These are phyloP conservation scores for Leucosporidium yakuticum DNA, from an alignment of 768 basidiomycete genomes.

Conservation along the genomic window DNA sequence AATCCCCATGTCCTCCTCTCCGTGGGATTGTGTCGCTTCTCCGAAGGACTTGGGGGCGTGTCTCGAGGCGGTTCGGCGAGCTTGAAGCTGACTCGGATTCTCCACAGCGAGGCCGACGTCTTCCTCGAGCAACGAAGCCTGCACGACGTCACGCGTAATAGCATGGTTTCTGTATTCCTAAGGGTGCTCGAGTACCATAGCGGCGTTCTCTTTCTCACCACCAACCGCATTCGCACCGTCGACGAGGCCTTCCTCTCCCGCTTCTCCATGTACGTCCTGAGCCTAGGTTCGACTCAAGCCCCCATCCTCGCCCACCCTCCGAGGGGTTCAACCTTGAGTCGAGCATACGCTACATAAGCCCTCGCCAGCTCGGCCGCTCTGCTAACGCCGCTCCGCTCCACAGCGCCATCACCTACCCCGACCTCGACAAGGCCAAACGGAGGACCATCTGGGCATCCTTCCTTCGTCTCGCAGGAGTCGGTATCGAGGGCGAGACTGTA, in stretches of 20 bases:
- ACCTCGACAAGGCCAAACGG: slow-evolving; percentile 53
- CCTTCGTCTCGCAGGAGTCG: slow-evolving; percentile 47
- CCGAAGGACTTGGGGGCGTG: too few relatives aligned
- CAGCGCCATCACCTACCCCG: slow-evolving; percentile 59
- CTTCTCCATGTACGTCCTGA: slow-evolving; percentile 14
- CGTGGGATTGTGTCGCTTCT: too few relatives aligned
- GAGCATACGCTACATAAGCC: too few relatives aligned
- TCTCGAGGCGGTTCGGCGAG: too few relatives aligned
- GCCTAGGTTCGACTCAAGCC: neutral
- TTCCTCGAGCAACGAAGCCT: slow-evolving; percentile 65
- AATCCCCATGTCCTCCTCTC: too few relatives aligned
- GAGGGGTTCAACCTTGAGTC: too few relatives aligned
- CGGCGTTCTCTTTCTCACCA: slow-evolving; percentile 48
- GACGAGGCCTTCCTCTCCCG: slow-evolving; percentile 65
- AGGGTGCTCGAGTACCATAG: slow-evolving; percentile 44
- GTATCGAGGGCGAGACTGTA: slow-evolving; percentile 2
- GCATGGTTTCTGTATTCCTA: slow-evolving; percentile 64
- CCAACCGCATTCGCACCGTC: slow-evolving; percentile 49
- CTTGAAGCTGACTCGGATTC: slow-evolving; percentile 38
- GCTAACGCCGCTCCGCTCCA: slow-evolving; percentile 43
- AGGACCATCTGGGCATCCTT: slow-evolving; percentile 62
- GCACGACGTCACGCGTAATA: slow-evolving; percentile 61
- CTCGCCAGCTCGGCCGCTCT: neutral
- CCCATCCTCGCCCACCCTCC: neutral
- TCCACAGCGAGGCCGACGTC: slow-evolving; percentile 53